Base-by-base conservation (phyloP, 164 flowering plant genomes). In the Euptelea pleiosperma region DNA sequence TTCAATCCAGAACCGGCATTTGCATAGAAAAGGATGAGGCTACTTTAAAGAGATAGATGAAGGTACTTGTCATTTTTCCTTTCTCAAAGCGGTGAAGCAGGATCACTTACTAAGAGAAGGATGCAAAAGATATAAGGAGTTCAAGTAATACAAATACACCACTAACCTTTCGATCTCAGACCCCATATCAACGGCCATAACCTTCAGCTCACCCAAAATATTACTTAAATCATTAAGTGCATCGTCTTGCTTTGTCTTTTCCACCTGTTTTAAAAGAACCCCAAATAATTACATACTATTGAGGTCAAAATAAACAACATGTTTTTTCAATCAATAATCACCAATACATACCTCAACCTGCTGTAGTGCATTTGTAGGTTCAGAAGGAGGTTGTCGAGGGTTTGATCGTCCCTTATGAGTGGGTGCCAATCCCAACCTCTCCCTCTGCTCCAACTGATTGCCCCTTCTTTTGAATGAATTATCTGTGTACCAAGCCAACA, bases 101-200 rank as follows among this genome's bases (percentile, higher is more conserved):
- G n/a, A n/a, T n/a, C n/a, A n/a, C n/a, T n/a, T n/a, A n/a, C n/a
- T n/a, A n/a, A n/a, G n/a, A n/a, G n/a, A n/a, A n/a, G 1, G 25
- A 22, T 21, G 29, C 25, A 8, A n/a, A n/a, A n/a, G n/a, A n/a
- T n/a, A n/a, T 15, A 53, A 22, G 33, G 12, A 24, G 57, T 8
- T 35, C 28, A 35, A 5, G 19, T 11, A 19, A 26, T 21, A 37
- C 46, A 14, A 16, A 11, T 46, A 41, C 12, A n/a, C 1, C n/a
- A 54, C 73, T 62, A 36, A 89, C 94, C 82, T 77, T 46, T 83
- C 82, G 46, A 87, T 58, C 68, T 89, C 97, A 29, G 77, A 46
- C 57, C 94, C 97, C 97, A 89, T 89, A 66, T 87, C 91, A 19
- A 72, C 60, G 1, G 97, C 97, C 97, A 89, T 89, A 50, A 53